Conservation (phyloP, 805 yeast genomes). For the Sugiyamaella boreocaroliniensis region DNA sequence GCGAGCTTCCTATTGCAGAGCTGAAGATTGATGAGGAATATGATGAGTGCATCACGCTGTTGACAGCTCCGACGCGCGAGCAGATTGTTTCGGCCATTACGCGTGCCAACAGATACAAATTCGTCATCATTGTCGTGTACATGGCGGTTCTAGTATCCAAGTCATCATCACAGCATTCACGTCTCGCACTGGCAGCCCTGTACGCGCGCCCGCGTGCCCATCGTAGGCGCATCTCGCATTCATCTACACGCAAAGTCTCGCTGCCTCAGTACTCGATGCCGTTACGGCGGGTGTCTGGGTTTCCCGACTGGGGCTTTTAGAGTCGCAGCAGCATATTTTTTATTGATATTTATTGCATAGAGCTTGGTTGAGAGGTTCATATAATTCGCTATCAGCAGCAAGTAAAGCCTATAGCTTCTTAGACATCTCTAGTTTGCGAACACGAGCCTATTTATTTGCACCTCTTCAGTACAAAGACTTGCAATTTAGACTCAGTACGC, state of each 20-base stretch:
- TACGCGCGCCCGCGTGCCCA: background rate
- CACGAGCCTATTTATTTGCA: no score
- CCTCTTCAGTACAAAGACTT: no score
- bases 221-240: background rate
- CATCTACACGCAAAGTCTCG: background rate
- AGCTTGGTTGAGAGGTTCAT: background rate
- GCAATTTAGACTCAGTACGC: no score
- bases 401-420: no score
- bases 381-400: no score
- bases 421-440: no score
- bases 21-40: constrained; percentile 1
- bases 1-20: background rate
- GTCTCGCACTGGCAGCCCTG: background rate
- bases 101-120: background rate
- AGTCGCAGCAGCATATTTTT: background rate
- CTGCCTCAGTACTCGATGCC: background rate
- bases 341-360: background rate
- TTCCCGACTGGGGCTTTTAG: constrained; percentile 13
- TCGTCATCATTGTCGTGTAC: constrained; percentile 7
- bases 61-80: constrained; percentile 1
- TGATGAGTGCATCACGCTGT: constrained; percentile 20
- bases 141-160: constrained; percentile 2
- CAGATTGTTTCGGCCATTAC: background rate
- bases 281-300: background rate
- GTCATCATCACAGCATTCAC: background rate